Conservation (phyloP, 257 asterid genomes). For the Capsicum pubescens region DNA sequence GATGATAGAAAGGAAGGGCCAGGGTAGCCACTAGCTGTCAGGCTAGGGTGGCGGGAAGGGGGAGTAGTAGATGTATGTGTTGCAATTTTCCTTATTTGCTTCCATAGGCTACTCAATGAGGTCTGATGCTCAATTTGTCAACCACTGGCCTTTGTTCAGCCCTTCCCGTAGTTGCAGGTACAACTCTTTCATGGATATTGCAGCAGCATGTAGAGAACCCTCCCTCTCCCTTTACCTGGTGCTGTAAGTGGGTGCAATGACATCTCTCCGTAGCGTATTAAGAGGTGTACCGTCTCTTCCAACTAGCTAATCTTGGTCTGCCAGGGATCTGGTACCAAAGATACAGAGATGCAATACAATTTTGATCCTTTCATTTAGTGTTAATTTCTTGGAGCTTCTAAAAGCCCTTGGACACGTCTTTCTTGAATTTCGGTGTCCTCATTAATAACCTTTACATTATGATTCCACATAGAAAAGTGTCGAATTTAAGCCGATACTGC, state of each 20-base stretch:
- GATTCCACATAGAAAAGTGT: neutral
- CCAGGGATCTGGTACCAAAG: neutral
- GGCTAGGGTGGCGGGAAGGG: neutral
- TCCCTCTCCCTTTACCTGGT: too few species aligned
- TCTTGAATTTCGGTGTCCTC: neutral
- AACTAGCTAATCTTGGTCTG: neutral
- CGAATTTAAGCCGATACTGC: neutral
- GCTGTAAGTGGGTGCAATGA: neutral
- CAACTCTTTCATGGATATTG: neutral
- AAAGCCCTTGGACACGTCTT: slow-evolving; percentile 14
- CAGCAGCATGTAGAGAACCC: neutral
- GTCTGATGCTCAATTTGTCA: neutral
- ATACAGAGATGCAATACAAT: neutral
- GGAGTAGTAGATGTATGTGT: neutral
- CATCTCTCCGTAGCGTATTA: neutral
- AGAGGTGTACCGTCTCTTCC: neutral
- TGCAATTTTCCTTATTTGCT: neutral
- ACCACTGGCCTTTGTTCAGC: neutral
- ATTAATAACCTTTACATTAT: neutral
- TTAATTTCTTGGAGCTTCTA: neutral
- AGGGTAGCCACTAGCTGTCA: neutral
- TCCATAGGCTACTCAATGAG: too few species aligned
- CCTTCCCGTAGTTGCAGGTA: neutral
- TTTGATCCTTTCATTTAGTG: neutral
- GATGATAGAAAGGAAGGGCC: neutral